Conservation (phyloP, 805 yeast species). For the Myxozyma neglecta region DNA sequence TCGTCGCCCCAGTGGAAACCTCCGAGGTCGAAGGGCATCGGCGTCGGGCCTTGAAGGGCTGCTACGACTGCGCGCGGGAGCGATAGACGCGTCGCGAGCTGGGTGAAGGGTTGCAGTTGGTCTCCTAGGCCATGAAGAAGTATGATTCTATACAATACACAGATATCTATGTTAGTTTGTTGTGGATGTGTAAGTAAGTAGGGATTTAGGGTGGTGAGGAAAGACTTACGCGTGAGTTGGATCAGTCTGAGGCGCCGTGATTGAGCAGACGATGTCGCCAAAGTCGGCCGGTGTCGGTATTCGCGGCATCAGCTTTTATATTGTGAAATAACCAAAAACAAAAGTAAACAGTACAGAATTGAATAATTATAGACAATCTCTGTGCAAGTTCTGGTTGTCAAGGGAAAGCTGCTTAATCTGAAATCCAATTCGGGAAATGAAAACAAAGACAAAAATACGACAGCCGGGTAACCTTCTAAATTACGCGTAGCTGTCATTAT, state of each 20-base stretch:
- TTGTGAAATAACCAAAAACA: no score
- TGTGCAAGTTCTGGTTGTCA: no score
- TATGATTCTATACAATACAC: conserved; percentile 7
- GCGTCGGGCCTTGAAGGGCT: conserved; percentile 29
- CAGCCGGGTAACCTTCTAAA: no score
- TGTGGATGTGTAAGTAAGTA: neutral
- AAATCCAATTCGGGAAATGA: no score
- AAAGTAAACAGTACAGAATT: no score
- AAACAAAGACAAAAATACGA: no score
- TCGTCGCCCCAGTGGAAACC: conserved; percentile 34
- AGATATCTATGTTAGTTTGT: neutral
- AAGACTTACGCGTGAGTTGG: conserved; percentile 19
- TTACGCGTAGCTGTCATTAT: no score
- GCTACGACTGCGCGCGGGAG: conserved; percentile 22
- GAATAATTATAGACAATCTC: no score
- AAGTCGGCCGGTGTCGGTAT: conserved; percentile 20
- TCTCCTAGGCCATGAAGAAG: conserved; percentile 32
- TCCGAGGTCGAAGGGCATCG: conserved; percentile 32
- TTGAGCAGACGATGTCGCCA: conserved; percentile 6
- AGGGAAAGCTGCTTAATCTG: no score
- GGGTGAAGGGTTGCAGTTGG: conserved; percentile 16
- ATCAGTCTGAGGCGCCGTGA: conserved; percentile 19
- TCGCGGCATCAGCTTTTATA: conserved; percentile 12
- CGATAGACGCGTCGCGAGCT: conserved; percentile 22
- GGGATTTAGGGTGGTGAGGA: neutral